A percentile compares a stretch with the other conserved stretches of the same genome.
Evolutionary conservation across 2,329 filamentous ascomycete genomes (phyloP).

Genomic region (Penicillium griseofulvum): DNA sequence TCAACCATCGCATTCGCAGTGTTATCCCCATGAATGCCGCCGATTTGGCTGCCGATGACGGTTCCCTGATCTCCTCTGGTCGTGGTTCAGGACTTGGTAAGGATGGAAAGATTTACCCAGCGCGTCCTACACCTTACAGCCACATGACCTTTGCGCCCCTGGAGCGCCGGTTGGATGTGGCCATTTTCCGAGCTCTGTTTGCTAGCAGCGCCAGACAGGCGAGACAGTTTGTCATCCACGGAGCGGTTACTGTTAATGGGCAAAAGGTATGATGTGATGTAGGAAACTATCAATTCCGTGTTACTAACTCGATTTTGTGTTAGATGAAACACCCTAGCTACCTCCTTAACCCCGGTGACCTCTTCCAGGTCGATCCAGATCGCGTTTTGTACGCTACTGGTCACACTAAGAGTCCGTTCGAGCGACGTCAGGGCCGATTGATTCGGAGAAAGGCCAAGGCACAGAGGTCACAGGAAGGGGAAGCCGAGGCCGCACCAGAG

Average conservation of each 20-base stretch:
- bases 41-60: conserved; percentile 78
- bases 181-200: conserved; percentile 89
- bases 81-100: conserved; percentile 69
- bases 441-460: conserved; percentile 26
- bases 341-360: conserved; percentile 91
- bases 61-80: conserved; percentile 77
- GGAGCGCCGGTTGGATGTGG: conserved; percentile 89
- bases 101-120: conserved; percentile 18
- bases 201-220: conserved; percentile 91
- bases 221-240: conserved; percentile 89
- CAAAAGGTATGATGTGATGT: conserved; percentile 65
- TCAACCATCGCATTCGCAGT: conserved; percentile 73
- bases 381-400: conserved; percentile 87
- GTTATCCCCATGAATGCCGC: conserved; percentile 80
- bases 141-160: conserved; percentile 92
- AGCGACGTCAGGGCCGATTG: conserved; percentile 39
- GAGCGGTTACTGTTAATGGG: conserved; percentile 91
- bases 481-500: conserved; percentile 25
- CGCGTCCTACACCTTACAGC: conserved; percentile 74
- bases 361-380: conserved; percentile 93
- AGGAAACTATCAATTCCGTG: not conserved
- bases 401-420: conserved; percentile 57
- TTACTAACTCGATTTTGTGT: not conserved
- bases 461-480: conserved; percentile 29
- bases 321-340: conserved; percentile 93